Conservation (phyloP, 1,284 basidiomycete genomes). For the Austroboletus rostrupii region DNA sequence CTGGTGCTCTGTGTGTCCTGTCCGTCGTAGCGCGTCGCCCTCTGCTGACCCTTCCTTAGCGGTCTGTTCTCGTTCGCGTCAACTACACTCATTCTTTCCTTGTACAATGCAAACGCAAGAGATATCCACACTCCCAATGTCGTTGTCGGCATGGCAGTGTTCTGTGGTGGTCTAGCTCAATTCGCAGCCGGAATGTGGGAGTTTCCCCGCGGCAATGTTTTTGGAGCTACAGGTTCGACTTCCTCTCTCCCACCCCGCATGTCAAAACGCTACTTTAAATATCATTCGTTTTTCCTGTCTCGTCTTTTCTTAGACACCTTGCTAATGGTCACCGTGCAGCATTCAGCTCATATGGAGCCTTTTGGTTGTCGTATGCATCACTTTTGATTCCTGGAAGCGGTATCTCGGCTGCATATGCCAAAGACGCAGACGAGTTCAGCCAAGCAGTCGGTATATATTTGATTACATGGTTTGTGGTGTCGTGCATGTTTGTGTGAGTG, state of each 20-base stretch:
- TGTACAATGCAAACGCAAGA: slow-evolving; percentile 59
- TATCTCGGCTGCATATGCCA: slow-evolving; percentile 49
- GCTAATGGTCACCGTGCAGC: slow-evolving; percentile 39
- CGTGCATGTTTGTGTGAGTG: slow-evolving; percentile 45
- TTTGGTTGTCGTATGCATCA: slow-evolving; percentile 78
- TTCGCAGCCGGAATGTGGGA: slow-evolving; percentile 77
- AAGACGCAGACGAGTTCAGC: slow-evolving; percentile 38
- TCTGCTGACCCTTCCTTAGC: slow-evolving; percentile 26
- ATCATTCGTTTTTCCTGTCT: neutral
- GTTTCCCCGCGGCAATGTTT: slow-evolving; percentile 72
- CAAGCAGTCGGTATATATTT: slow-evolving; percentile 67
- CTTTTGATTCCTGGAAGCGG: slow-evolving; percentile 64
- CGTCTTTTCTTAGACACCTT: neutral
- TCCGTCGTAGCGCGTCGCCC: no score
- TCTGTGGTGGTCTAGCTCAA: slow-evolving; percentile 80
- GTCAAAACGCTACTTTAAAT: neutral
- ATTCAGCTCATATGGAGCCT: slow-evolving; percentile 79
- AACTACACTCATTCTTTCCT: slow-evolving; percentile 67
- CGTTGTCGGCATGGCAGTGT: slow-evolving; percentile 81
- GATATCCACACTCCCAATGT: slow-evolving; percentile 60
- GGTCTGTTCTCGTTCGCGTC: slow-evolving; percentile 72
- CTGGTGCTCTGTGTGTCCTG: slow-evolving; percentile 45
- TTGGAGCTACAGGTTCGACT: slow-evolving; percentile 63
- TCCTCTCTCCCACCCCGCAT: neutral
- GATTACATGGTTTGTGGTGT: slow-evolving; percentile 68